phyloP scores from a whole-genome alignment of 2,329 filamentous ascomycete species.

The Fusarium sp. region DNA sequence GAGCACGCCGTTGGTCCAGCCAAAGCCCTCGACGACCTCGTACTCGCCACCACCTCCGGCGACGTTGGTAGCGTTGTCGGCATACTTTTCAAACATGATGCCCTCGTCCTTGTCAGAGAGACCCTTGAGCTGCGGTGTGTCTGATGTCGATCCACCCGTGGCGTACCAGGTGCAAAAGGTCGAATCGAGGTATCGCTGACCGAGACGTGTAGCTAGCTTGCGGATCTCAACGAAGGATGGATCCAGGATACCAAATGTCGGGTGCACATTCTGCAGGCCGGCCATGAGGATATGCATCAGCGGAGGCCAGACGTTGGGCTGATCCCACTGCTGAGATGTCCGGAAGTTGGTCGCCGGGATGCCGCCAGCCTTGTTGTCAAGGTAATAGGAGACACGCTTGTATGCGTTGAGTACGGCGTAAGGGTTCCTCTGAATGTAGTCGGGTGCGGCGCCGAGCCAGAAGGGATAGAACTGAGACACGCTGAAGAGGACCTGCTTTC shows the following conservation, averaged over 20 bases:
- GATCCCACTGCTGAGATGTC: slow-evolving; percentile 79
- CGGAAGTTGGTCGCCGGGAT: slow-evolving; percentile 74
- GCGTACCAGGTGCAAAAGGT: slow-evolving; percentile 80
- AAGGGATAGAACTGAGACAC: slow-evolving; percentile 77
- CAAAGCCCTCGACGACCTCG: slow-evolving; percentile 79
- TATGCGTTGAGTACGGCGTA: slow-evolving; percentile 70
- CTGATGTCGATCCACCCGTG: slow-evolving; percentile 73
- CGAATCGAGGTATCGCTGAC: slow-evolving; percentile 77
- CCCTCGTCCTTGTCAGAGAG: slow-evolving; percentile 62
- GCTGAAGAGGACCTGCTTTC: slow-evolving; percentile 71
- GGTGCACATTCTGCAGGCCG: slow-evolving; percentile 72
- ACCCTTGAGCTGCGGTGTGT: slow-evolving; percentile 66
- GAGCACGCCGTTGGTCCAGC: slow-evolving; percentile 79
- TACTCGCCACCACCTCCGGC: slow-evolving; percentile 79
- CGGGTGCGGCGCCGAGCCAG: slow-evolving; percentile 77
- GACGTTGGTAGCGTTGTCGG: slow-evolving; percentile 71
- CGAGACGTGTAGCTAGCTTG: slow-evolving; percentile 70
- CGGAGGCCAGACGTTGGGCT: slow-evolving; percentile 80
- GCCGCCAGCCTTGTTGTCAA: slow-evolving; percentile 68
- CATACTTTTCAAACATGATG: slow-evolving; percentile 81
- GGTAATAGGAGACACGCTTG: slow-evolving; percentile 66
- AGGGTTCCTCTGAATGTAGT: slow-evolving; percentile 71
- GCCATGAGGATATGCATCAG: slow-evolving; percentile 76
- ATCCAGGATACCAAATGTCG: slow-evolving; percentile 69
- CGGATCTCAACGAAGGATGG: slow-evolving; percentile 69